Evolutionary conservation across 345 rosid species (phyloP), one percentile per base, ranked within the genome.

Genomic region (Aurinia saxatilis): DNA sequence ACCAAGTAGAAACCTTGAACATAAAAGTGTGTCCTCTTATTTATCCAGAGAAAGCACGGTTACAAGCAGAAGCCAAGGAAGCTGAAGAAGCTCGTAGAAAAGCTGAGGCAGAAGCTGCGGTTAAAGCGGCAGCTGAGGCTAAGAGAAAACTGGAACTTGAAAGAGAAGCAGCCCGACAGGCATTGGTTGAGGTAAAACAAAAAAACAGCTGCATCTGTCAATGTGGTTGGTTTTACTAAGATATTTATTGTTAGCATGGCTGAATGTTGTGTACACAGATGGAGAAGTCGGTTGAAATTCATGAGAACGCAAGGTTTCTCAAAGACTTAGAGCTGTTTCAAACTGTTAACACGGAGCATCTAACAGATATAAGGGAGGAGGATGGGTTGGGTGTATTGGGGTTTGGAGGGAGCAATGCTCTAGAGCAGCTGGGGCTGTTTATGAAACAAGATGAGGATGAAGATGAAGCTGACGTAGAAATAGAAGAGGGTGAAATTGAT

Each of bases 111-210:
- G 78, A 77, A 67, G 95, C 86, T 61, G 91, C 84, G 41, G 89
- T 81, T 1, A 47, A 55, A 66, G 56, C 65, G 13, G 66, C 59
- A 4, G 44, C 61, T 45, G 92, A 86, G 68, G 90, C 81, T 14
- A 84, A 68, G 76, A 83, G 78, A 82, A 80, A 78, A 71, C 80
- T 86, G 76, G 87, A 80, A 60, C 59, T 72, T 31, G 95, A 88
- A 71, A 83, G 98, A 77, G 95, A 88, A 78, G 95, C 89, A 54
- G 86, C 92, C 11, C 92, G 98, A 2, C 84, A 80, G 69, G 92
- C 88, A 53, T 75, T 91, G 78, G 74, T 59, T 56, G 62, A 78
- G 92, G 98, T 91, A 63, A 77, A 54, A 31, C 3, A 2, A 23
- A 2, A 23, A 19, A 48, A 27, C 7, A 34, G 36, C 31, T 36